Conservation (phyloP, 108 stramenopile genomes). For the Skeletonema menzelii region DNA sequence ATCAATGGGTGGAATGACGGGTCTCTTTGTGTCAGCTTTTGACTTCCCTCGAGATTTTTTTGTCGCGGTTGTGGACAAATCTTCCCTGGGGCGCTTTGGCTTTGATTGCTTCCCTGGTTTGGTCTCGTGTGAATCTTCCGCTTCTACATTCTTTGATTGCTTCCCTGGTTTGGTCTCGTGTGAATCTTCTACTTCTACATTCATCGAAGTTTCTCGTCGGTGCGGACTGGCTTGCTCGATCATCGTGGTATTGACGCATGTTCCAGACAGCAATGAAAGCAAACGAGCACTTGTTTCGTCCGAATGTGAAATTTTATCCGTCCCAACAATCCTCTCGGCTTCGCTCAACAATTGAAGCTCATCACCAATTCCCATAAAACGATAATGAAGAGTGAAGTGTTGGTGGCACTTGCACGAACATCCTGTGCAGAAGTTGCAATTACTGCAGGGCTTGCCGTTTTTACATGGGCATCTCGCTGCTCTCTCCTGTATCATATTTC, state of each 20-base stretch:
- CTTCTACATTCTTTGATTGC: neutral
- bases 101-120: neutral
- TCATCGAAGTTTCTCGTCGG: too few relatives aligned
- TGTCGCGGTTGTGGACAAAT: neutral
- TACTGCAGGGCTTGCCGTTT: conserved; percentile 55
- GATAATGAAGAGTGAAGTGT: conserved; percentile 60
- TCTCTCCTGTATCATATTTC: conserved; percentile 26
- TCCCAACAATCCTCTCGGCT: conserved; percentile 40
- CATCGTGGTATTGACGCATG: neutral
- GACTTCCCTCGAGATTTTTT: neutral
- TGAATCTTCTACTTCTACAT: too few relatives aligned
- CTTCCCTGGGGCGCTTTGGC: neutral
- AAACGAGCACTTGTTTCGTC: conserved; percentile 34
- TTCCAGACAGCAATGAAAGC: conserved; percentile 27
- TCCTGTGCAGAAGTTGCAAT: conserved; percentile 59
- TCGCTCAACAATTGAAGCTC: conserved; percentile 39
- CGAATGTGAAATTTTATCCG: conserved; percentile 12
- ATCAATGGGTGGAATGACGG: neutral
- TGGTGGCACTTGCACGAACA: conserved; percentile 80
- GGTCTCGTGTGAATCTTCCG: neutral
- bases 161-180: neutral
- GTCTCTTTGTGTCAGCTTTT: neutral
- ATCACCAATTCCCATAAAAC: conserved; percentile 53
- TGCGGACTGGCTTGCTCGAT: neutral
- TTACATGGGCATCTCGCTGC: conserved; percentile 64